These are phyloP conservation scores for Rhodotorula mucilaginosa DNA, from an alignment of 1,284 basidiomycete species.

Conservation along the genomic window DNA sequence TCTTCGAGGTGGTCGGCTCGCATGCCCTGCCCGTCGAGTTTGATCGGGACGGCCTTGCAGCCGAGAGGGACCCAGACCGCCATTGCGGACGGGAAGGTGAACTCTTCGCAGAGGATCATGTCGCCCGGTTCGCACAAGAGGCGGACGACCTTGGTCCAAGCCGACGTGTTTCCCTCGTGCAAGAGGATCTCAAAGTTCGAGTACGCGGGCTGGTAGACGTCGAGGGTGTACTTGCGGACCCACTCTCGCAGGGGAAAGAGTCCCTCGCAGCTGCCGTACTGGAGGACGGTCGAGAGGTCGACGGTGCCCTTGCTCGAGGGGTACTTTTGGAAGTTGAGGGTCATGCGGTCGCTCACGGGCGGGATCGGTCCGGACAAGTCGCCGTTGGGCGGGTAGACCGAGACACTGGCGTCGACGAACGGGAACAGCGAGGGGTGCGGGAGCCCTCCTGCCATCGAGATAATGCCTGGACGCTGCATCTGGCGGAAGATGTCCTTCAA, in stretches of 20 bases:
- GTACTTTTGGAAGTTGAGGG: conserved; percentile 5
- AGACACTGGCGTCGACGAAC: conserved; percentile 4
- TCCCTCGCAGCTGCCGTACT: conserved; percentile 62
- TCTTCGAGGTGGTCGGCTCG: conserved; percentile 61
- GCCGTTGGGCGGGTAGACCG: conserved; percentile 12
- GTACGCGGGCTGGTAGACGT: conserved; percentile 67
- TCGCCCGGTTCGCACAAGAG: conserved; percentile 71
- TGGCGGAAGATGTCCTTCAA: conserved; percentile 26
- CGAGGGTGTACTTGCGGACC: conserved; percentile 60
- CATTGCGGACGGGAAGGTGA: conserved; percentile 51
- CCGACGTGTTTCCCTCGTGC: conserved; percentile 73
- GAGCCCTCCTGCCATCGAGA: conserved; percentile 59
- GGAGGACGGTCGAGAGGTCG: conserved; percentile 64
- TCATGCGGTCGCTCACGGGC: background rate
- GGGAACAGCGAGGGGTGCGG: conserved; percentile 52
- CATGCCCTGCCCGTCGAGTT: conserved; percentile 71
- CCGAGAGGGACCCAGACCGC: conserved; percentile 4
- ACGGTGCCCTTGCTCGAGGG: conserved; percentile 50
- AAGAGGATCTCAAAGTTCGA: conserved; percentile 57
- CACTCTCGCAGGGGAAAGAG: conserved; percentile 57
- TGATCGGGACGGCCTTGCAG: conserved; percentile 55
- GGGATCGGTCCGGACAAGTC: conserved; percentile 8
- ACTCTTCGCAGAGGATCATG: conserved; percentile 61
- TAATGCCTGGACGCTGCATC: conserved; percentile 27
- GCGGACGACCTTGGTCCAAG: conserved; percentile 57